Base-by-base conservation (phyloP, 495 filamentous ascomycete genomes). In the Astrothelium subdiscretum region DNA sequence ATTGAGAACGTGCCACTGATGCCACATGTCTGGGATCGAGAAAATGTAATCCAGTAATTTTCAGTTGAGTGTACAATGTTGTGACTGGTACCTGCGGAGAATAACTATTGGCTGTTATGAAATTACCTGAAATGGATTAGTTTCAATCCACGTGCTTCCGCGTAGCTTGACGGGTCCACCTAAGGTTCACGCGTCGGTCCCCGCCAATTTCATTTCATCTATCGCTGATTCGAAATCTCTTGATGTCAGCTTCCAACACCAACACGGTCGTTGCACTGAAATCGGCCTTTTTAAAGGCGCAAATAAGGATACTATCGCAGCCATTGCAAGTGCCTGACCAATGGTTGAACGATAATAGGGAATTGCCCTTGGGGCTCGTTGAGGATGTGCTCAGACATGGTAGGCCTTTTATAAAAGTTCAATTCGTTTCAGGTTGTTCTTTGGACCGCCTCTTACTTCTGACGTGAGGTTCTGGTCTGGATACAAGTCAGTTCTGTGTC, bases 251-350 rank as follows among this genome's bases (percentile, higher is more conserved):
- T 27, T 54, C 4, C 48, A 29, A 54, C 48, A 29, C 48, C 22
- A 59, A 61, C 29, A 71, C 69, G 24, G 62, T 71, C 38, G 42
- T 63, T 38, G 65, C 62, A 5, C 60, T 61, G 13, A 71, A 71
- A 51, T 64, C 59, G 15, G 22, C 62, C 15, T 71, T 71, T 31
- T 62, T 71, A 11, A 66, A 59, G n/a, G 40, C 57, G 13, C 68
- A 70, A 57, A 70, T 64, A 57, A 68, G 67, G 8, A 63, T 65
- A 27, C 64, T 71, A 20, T 65, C 61, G n/a, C 63, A 62, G 44
- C 59, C 58, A 6, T 58, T 71, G 29, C 61, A 67, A 35, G 54
- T 61, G 2, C 63, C 69, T 11, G 35, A 59, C 11, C 20, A 42
- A 61, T 62, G 67, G 44, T 27, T 31, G 18, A 31, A 60, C 11